Evolutionary conservation across 2,329 filamentous ascomycete species (phyloP).

Genomic region (Eutypella sp.): DNA sequence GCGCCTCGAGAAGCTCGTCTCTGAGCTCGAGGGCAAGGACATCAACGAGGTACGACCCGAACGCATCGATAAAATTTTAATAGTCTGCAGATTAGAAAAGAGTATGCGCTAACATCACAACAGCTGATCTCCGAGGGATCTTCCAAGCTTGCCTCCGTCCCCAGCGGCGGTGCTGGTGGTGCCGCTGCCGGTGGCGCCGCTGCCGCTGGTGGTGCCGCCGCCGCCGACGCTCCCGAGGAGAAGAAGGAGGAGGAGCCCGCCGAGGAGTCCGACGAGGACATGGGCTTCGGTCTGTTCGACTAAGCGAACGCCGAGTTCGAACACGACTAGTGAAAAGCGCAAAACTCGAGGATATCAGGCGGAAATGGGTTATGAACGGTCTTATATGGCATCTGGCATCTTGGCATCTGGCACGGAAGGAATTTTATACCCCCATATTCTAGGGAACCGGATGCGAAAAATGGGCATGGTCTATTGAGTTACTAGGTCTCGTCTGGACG

Average conservation of each 20-base stretch:
- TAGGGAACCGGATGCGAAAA: conserved; percentile 9
- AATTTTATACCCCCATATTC: conserved; percentile 21
- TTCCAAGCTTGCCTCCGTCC: conserved; percentile 94
- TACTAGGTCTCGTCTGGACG: conserved; percentile 16
- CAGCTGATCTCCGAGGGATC: conserved; percentile 90
- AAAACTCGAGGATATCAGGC: conserved; percentile 20
- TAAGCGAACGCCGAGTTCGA: conserved; percentile 40
- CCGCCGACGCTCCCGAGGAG: conserved; percentile 56
- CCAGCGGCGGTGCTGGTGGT: conserved; percentile 80
- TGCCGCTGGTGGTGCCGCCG: conserved; percentile 58
- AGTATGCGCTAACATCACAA: conserved; percentile 14
- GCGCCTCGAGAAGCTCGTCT: conserved; percentile 79
- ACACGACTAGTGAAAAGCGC: conserved; percentile 19
- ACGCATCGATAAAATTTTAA: not conserved
- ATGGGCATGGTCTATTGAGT: conserved; percentile 5
- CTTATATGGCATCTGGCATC: conserved; percentile 24
- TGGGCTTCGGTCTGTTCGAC: conserved; percentile 74
- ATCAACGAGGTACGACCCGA: conserved; percentile 73
- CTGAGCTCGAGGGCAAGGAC: conserved; percentile 87
- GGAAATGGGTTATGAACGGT: conserved; percentile 22
- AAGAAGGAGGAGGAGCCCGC: conserved; percentile 65
- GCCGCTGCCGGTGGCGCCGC: conserved; percentile 63
- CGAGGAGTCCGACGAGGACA: conserved; percentile 70
- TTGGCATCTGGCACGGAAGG: conserved; percentile 22
- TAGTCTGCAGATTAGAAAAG: not conserved